These are phyloP conservation scores for Pythium folliculosum DNA, from an alignment of 352 stramenopile species.

Conservation along the genomic window DNA sequence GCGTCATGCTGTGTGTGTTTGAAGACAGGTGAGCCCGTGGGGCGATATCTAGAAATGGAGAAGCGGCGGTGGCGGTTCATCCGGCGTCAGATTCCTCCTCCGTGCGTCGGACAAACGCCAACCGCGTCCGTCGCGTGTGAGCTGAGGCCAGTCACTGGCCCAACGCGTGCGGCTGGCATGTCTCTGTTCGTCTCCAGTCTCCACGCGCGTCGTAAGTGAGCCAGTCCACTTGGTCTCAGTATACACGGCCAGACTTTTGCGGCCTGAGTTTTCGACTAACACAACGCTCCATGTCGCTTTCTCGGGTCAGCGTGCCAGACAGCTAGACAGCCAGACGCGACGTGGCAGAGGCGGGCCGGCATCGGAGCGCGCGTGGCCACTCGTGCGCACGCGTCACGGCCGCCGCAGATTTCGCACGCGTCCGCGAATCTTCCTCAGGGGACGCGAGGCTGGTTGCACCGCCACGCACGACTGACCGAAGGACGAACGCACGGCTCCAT, in stretches of 20 bases:
- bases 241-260: constrained; percentile 23
- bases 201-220: constrained; percentile 3
- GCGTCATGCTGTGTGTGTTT: constrained; percentile 16
- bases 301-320: not conserved
- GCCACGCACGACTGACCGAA: not conserved
- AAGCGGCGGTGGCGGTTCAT: not conserved
- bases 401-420: constrained; percentile 8
- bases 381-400: constrained; percentile 1
- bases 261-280: constrained; percentile 34
- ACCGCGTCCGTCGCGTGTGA: not conserved
- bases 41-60: not conserved
- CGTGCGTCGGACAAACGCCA: not conserved
- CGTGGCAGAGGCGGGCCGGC: constrained; percentile 7
- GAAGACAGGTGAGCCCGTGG: not conserved
- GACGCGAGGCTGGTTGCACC: not conserved
- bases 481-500: not conserved
- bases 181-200: constrained; percentile 16
- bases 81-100: not conserved
- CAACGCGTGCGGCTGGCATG: not conserved
- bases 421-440: not conserved
- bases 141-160: not conserved
- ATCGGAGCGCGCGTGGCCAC: constrained; percentile 10
- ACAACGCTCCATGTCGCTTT: constrained; percentile 22
- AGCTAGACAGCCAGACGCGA: constrained; percentile 3
- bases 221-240: constrained; percentile 4